A percentile compares a stretch with the other conserved stretches of the same genome.
These are phyloP conservation scores for Ophiostoma angusticollis DNA, from an alignment of 2,329 filamentous ascomycete genomes.

Conservation along the genomic window DNA sequence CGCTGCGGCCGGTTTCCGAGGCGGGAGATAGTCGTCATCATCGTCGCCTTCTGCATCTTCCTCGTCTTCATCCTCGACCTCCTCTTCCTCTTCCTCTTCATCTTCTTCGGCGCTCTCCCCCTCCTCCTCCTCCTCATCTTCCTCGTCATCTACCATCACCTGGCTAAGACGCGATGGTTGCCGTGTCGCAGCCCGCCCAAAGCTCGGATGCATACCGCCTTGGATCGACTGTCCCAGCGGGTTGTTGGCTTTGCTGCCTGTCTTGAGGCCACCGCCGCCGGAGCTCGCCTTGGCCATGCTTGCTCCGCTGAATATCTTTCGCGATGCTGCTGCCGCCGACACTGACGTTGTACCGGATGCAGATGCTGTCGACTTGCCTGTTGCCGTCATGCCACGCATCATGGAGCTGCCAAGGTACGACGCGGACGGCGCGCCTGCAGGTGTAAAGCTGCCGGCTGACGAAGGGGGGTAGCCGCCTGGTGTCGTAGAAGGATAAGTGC, in stretches of 20 bases:
- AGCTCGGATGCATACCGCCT: constrained; percentile 5
- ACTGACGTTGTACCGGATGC: neutral
- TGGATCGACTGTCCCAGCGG: constrained; percentile 38
- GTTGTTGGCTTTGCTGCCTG: constrained; percentile 21
- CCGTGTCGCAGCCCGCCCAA: constrained; percentile 4
- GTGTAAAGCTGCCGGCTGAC: constrained; percentile 41
- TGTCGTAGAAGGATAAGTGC: constrained; percentile 34
- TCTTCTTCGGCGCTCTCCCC: constrained; percentile 28
- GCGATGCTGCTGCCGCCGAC: too few relatives aligned
- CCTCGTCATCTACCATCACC: constrained; percentile 24
- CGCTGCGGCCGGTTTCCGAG: neutral
- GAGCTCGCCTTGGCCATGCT: neutral
- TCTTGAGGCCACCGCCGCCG: constrained; percentile 3
- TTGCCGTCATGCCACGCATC: constrained; percentile 24
- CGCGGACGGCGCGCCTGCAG: constrained; percentile 41
- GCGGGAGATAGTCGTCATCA: constrained; percentile 3
- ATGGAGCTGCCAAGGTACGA: constrained; percentile 43
- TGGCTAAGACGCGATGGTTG: constrained; percentile 42
- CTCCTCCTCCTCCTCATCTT: constrained; percentile 26
- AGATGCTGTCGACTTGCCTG: neutral
- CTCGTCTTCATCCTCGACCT: constrained; percentile 16
- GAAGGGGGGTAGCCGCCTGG: constrained; percentile 40
- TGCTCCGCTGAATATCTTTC: constrained; percentile 8
- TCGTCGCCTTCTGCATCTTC: constrained; percentile 23
- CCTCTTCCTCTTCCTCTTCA: constrained; percentile 28